Conservation (phyloP, 495 filamentous ascomycete species). For the Podospora pseudocomata region DNA sequence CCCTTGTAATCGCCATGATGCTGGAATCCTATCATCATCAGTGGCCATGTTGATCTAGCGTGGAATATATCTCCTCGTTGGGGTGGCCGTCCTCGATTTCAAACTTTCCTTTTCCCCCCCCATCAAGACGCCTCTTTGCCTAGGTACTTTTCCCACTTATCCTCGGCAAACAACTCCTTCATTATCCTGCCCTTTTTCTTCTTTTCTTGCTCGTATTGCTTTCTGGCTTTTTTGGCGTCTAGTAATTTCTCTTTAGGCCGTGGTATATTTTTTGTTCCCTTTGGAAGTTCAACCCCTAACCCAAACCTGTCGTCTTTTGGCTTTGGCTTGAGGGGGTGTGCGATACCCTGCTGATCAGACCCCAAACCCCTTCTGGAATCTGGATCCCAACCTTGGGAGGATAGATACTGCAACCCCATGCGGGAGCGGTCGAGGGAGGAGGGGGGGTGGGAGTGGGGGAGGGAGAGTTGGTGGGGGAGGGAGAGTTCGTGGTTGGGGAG, state of each 20-base stretch:
- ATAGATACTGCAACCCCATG: slow-evolving; percentile 70
- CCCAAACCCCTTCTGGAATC: slow-evolving; percentile 75
- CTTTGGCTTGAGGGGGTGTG: slow-evolving; percentile 63
- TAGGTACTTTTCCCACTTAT: slow-evolving; percentile 3
- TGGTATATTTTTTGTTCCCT: background rate
- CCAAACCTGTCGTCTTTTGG: background rate
- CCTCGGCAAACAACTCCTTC: slow-evolving; percentile 1
- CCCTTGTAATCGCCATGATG: too few species aligned
- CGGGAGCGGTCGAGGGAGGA: slow-evolving; percentile 76
- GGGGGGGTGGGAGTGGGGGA: slow-evolving; percentile 78
- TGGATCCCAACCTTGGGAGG: slow-evolving; percentile 82
- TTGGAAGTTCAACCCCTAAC: slow-evolving; percentile 1
- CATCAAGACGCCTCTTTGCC: background rate
- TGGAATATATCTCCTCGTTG: too few species aligned
- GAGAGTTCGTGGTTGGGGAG: slow-evolving; percentile 36
- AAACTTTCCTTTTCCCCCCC: too few species aligned
- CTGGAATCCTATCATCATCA: too few species aligned
- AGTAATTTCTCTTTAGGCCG: slow-evolving; percentile 2
- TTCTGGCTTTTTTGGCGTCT: slow-evolving; percentile 5
- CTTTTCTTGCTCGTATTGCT: background rate
- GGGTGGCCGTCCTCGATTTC: too few species aligned
- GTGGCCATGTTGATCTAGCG: background rate
- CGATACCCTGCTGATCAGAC: slow-evolving; percentile 64
- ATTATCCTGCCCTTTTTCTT: background rate
- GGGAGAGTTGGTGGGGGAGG: slow-evolving; percentile 76